Evolutionary conservation across 163 green algal genomes (phyloP).

Genomic region (Scenedesmus sp.): DNA sequence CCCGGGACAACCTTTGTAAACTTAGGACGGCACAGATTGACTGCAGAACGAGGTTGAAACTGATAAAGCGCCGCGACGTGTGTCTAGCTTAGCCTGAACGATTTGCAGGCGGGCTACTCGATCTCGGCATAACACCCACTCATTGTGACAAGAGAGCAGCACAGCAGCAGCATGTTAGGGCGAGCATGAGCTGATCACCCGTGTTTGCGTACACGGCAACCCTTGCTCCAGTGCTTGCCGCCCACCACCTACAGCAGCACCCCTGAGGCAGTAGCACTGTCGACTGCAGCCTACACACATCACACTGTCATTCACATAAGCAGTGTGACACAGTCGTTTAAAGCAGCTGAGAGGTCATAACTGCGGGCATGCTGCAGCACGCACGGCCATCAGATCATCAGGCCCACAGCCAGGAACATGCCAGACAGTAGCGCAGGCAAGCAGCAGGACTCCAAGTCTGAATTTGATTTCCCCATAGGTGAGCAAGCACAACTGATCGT

Average conservation of each 20-base stretch:
- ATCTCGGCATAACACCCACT: neutral
- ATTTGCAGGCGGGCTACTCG: neutral
- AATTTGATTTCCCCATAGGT: neutral
- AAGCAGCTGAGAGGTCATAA: neutral
- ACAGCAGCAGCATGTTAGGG: neutral
- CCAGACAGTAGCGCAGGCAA: constrained; percentile 8
- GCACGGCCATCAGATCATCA: neutral
- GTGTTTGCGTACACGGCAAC: neutral
- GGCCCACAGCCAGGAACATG: neutral
- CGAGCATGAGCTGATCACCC: neutral
- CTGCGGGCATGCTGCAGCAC: neutral
- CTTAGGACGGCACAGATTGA: neutral
- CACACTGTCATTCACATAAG: neutral
- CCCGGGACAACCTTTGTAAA: neutral
- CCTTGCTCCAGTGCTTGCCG: neutral
- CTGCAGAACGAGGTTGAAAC: neutral
- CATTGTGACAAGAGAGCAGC: neutral
- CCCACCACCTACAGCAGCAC: neutral
- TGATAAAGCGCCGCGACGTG: neutral
- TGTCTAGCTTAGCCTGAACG: neutral
- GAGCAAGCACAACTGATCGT: neutral
- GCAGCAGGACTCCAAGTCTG: neutral
- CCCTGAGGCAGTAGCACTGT: neutral
- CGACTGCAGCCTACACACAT: neutral
- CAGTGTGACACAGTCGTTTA: neutral